Evolutionary conservation across 2,329 filamentous ascomycete species (phyloP), one percentile per base, ranked within the genome.

Genomic region (Fusarium agapanthi): DNA sequence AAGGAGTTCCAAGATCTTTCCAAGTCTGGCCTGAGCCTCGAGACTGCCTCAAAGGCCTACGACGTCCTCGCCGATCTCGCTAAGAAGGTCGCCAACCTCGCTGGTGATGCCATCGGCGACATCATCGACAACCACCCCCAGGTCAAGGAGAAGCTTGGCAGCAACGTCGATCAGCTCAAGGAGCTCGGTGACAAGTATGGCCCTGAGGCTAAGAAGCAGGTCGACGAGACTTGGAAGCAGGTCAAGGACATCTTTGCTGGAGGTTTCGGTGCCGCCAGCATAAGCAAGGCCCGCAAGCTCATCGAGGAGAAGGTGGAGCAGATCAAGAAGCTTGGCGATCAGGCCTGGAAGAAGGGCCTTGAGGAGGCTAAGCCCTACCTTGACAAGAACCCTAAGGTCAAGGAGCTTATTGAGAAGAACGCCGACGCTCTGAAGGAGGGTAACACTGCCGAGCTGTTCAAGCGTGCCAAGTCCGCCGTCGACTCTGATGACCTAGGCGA

Each of bases 371-470:
- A 92, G 84, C 91, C 92, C 1, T 88, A 90, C 66, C 86, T 95
- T 2, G 92, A 94, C 74, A 94, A 94, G 86, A 93, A 89, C 81
- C 91, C 92, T n/a, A 85, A 93, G 82, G 83, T 93, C 65, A 94
- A 93, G 84, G 85, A 93, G 81, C 80, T 94, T 0, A 79, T 95
- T 3, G 91, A 93, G 83, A 84, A 92, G 77, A 95, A 95, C 80
- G 86, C 87, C 51, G 90, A 92, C 62, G 81, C 86, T 0, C 82
- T 95, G 54, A 93, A 92, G 83, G 83, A 89, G 69, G 92, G 91
- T 22, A 91, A 94, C 74, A 82, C 89, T 20, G 83, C 84, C 55
- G 89, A 93, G 74, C 80, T 93, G 0, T 91, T 91, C 77, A 83
- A 89, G 57, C 88, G 89, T 79, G 85, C 90, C 59, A 89, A 89